A percentile compares a stretch with the other conserved stretches of the same genome.
Evolutionary conservation across 176 grass and related monocot genomes (phyloP).

Genomic region (Avena atlantica): DNA sequence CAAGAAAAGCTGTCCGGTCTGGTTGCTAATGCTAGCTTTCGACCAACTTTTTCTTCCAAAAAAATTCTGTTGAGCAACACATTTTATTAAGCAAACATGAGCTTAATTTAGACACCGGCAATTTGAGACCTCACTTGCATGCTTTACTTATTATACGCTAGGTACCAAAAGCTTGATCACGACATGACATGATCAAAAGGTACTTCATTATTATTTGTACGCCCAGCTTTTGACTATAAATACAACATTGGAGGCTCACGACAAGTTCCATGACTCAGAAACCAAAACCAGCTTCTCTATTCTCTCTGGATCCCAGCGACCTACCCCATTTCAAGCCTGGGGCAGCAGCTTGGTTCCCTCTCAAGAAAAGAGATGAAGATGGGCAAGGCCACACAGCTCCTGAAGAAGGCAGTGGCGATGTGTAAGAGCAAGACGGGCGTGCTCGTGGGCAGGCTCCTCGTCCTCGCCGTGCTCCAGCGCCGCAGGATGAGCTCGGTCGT

Average conservation of each 20-base stretch:
- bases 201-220: not conserved
- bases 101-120: no score
- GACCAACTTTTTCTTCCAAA: no score
- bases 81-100: no score
- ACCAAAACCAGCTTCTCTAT: not conserved
- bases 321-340: slow-evolving; percentile 11
- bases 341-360: not conserved
- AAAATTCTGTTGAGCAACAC: no score
- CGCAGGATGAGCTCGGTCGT: not conserved
- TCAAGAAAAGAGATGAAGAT: not conserved
- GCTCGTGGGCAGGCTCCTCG: not conserved
- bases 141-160: slow-evolving; percentile 2
- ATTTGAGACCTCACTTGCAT: not conserved
- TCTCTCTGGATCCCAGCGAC: not conserved
- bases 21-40: no score
- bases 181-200: slow-evolving; percentile 13
- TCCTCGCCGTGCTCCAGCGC: not conserved
- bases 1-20: no score
- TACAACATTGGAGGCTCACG: not conserved
- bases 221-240: not conserved
- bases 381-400: not conserved
- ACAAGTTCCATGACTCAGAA: slow-evolving; percentile 48
- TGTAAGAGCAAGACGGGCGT: not conserved
- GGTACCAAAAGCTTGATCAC: slow-evolving; percentile 18
- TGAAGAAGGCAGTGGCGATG: not conserved